These are phyloP conservation scores for Pestalotiopsis sp. DNA, from an alignment of 2,329 filamentous ascomycete species.

Conservation along the genomic window DNA sequence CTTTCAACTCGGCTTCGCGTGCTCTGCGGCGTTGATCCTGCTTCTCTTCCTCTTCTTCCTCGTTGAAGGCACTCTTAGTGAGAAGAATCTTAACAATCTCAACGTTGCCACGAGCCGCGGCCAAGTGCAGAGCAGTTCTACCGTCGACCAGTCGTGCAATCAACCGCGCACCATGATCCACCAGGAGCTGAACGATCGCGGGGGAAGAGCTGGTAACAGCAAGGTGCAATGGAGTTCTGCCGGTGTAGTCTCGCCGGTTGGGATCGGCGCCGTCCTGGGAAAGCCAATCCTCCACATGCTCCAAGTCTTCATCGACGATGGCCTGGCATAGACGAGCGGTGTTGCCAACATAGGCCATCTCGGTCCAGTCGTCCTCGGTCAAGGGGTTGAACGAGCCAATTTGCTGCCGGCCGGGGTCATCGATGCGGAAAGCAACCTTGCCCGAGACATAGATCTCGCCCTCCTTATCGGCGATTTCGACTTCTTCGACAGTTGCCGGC, in stretches of 20 bases:
- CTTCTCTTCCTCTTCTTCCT: constrained; percentile 64
- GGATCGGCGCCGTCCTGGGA: constrained; percentile 67
- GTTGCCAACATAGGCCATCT: constrained; percentile 86
- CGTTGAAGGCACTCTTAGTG: constrained; percentile 72
- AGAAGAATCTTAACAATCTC: constrained; percentile 74
- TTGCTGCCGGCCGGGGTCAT: constrained; percentile 74
- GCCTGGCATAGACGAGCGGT: constrained; percentile 77
- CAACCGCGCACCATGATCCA: constrained; percentile 71
- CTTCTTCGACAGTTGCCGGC: constrained; percentile 69
- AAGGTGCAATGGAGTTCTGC: constrained; percentile 76
- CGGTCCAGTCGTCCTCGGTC: constrained; percentile 82
- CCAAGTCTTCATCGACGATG: constrained; percentile 72
- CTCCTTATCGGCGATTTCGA: constrained; percentile 70
- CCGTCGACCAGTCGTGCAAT: constrained; percentile 77
- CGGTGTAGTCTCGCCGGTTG: constrained; percentile 75
- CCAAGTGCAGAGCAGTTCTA: constrained; percentile 79
- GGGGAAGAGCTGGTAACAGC: constrained; percentile 68
- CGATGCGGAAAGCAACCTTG: constrained; percentile 70
- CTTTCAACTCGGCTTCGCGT: constrained; percentile 24
- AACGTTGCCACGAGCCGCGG: constrained; percentile 66
- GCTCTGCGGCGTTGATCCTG: constrained; percentile 48
- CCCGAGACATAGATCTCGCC: constrained; percentile 76
- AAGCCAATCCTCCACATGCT: constrained; percentile 70
- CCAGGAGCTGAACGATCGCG: constrained; percentile 69
- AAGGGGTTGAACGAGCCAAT: constrained; percentile 75